Conservation (phyloP, 2,329 filamentous ascomycete genomes). For the Madurella fahalii region DNA sequence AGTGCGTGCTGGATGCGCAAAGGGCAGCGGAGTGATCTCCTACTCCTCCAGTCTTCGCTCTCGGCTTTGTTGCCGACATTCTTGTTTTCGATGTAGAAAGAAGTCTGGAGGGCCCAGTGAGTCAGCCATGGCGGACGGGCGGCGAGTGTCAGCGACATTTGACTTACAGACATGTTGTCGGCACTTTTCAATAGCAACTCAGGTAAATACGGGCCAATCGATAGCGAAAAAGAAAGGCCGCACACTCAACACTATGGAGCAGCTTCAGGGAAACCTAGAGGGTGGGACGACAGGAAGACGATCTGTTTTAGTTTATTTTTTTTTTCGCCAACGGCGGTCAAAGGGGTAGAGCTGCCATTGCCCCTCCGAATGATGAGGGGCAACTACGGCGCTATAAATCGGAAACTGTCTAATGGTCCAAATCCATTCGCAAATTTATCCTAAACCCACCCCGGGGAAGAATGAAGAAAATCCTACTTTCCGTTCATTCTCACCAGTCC, state of each 20-base stretch:
- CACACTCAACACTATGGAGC: background rate
- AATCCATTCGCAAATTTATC: too few relatives aligned
- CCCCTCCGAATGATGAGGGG: constrained; percentile 11
- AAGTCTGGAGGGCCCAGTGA: constrained; percentile 34
- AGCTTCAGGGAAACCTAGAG: background rate
- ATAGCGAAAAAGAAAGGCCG: background rate
- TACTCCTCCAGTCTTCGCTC: constrained; percentile 81
- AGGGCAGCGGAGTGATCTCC: constrained; percentile 29
- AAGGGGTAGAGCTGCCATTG: background rate
- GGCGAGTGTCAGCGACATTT: background rate
- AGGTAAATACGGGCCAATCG: background rate
- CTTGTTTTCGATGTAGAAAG: constrained; percentile 73
- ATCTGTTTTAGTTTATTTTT: background rate
- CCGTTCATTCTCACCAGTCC: too few relatives aligned
- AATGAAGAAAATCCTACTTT: too few relatives aligned
- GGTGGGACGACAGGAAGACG: background rate
- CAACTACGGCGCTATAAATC: background rate
- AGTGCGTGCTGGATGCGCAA: constrained; percentile 16
- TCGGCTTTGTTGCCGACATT: constrained; percentile 70
- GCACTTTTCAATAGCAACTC: background rate
- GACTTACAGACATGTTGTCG: constrained; percentile 34
- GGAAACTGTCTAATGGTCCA: too few relatives aligned
- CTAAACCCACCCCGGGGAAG: too few relatives aligned
- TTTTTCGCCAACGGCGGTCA: constrained; percentile 13
- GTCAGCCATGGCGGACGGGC: constrained; percentile 16